These are phyloP conservation scores for Phytophthora nicotianae DNA, from an alignment of 352 stramenopile species.

Conservation along the genomic window DNA sequence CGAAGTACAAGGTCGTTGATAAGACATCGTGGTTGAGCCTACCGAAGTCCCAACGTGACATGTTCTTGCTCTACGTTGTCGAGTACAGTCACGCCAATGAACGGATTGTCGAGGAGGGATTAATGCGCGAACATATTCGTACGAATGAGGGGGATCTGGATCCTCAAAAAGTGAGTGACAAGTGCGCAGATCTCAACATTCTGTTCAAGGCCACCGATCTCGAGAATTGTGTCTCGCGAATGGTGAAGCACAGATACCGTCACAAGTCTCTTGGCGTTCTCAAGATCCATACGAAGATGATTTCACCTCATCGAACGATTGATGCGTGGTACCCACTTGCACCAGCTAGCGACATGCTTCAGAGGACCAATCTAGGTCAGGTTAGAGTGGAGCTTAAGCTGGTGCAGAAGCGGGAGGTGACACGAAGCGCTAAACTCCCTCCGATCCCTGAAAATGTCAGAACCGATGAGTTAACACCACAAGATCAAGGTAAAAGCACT, in stretches of 20 bases:
- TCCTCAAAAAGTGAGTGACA: constrained; percentile 54
- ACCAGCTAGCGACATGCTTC: constrained; percentile 69
- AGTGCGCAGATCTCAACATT: constrained; percentile 68
- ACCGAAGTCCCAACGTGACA: constrained; percentile 49
- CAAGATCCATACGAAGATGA: constrained; percentile 67
- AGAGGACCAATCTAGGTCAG: constrained; percentile 63
- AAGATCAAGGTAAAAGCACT: constrained; percentile 2
- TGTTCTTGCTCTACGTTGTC: constrained; percentile 76
- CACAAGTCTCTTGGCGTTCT: constrained; percentile 63
- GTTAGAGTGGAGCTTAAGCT: constrained; percentile 62
- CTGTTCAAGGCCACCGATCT: constrained; percentile 65
- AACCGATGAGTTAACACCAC: constrained; percentile 26
- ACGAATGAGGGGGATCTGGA: constrained; percentile 66
- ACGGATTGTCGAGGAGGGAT: constrained; percentile 61
- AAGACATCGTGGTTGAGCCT: constrained; percentile 58
- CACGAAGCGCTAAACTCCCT: constrained; percentile 45
- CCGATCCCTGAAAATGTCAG: constrained; percentile 38
- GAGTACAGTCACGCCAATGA: constrained; percentile 69
- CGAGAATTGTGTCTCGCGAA: constrained; percentile 68
- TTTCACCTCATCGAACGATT: constrained; percentile 61
- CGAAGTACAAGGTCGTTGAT: constrained; percentile 58
- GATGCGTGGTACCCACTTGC: constrained; percentile 72
- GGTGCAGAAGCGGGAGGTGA: constrained; percentile 33
- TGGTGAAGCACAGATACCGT: constrained; percentile 47
- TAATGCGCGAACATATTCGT: constrained; percentile 65